Evolutionary conservation across 1,284 basidiomycete species (phyloP).

Genomic region (Austroboletus niveus): DNA sequence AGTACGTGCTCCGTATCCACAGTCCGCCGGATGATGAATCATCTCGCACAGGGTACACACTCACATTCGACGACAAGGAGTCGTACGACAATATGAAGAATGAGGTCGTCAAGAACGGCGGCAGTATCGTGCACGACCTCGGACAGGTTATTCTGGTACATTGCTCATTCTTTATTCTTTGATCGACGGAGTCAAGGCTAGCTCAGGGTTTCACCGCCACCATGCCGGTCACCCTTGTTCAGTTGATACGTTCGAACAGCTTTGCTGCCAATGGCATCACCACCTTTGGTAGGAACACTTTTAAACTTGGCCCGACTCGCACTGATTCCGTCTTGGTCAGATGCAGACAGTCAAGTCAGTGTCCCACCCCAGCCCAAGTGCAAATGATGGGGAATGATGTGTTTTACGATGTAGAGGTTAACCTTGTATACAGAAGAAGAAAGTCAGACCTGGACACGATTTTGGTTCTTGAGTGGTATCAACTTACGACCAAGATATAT

Average conservation of each 20-base stretch:
- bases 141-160: slow-evolving; percentile 3
- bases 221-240: slow-evolving; percentile 5
- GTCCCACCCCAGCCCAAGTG: not conserved
- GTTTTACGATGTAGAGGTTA: not conserved
- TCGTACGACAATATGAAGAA: slow-evolving; percentile 20
- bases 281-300: slow-evolving; percentile 12
- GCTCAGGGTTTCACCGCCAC: slow-evolving; percentile 18
- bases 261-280: slow-evolving; percentile 8
- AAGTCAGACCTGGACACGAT: not conserved
- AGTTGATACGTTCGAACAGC: not conserved
- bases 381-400: not conserved
- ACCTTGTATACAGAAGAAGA: not conserved
- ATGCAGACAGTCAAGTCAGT: slow-evolving; percentile 6
- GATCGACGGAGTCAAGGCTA: not conserved
- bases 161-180: not conserved
- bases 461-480: slow-evolving; percentile 6
- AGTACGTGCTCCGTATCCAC: slow-evolving; percentile 11
- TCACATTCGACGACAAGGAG: slow-evolving; percentile 9
- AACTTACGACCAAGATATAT: slow-evolving; percentile 85
- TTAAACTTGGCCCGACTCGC: not conserved
- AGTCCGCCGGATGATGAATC: not conserved
- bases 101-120: not conserved
- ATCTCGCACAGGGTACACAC: slow-evolving; percentile 8
- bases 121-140: slow-evolving; percentile 17
- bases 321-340: slow-evolving; percentile 12